Evolutionary conservation across 2,329 filamentous ascomycete genomes (phyloP).

Genomic region (Capronia epimyces): DNA sequence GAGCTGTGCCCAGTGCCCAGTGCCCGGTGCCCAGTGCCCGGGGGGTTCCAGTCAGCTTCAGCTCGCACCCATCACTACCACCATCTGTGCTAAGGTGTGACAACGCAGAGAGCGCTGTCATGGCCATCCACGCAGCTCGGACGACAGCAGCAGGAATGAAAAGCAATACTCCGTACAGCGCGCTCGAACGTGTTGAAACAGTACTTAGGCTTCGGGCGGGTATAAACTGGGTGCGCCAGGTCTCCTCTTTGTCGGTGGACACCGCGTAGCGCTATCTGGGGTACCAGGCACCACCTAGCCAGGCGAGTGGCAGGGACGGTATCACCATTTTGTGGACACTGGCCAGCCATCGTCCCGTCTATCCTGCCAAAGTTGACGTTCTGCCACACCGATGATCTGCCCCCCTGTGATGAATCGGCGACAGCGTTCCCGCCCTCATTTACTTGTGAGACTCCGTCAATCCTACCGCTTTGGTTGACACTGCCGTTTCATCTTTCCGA

Average conservation of each 20-base stretch:
- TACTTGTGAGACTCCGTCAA: constrained; percentile 1
- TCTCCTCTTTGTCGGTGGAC: neutral
- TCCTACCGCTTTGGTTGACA: neutral
- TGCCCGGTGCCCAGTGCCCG: constrained; percentile 13
- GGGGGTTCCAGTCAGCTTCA: constrained; percentile 19
- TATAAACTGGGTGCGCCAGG: neutral
- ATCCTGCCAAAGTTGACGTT: neutral
- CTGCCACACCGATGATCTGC: neutral
- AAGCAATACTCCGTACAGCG: neutral
- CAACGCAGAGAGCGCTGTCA: constrained; percentile 9
- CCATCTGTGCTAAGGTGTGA: constrained; percentile 12
- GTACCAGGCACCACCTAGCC: neutral
- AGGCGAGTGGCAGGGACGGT: neutral
- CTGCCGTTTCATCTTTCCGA: neutral
- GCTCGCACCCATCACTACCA: constrained; percentile 3
- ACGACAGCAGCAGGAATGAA: neutral
- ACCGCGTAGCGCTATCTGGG: constrained; percentile 3
- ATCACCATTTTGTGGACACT: constrained; percentile 6
- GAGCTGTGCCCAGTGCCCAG: constrained; percentile 9
- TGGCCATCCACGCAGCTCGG: neutral
- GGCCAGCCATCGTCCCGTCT: neutral
- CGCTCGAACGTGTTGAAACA: neutral
- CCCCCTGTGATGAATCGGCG: neutral
- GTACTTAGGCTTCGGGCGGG: neutral
- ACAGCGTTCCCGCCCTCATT: neutral